These are phyloP conservation scores for Fusarium algeriense DNA, from an alignment of 2,329 filamentous ascomycete genomes.

Conservation along the genomic window DNA sequence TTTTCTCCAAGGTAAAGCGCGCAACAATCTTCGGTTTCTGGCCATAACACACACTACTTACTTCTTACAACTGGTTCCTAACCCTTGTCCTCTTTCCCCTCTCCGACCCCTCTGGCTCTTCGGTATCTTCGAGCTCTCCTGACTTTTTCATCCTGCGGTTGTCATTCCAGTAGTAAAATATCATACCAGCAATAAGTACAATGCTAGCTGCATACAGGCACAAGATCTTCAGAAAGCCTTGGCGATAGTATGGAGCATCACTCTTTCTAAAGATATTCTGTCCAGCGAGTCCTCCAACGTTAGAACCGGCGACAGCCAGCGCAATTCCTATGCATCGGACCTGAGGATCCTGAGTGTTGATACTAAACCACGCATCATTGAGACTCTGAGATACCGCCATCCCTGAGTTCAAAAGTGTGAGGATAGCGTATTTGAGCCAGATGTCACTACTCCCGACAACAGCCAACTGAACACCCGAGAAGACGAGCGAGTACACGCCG, in stretches of 20 bases:
- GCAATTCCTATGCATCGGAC: neutral
- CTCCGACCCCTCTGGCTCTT: neutral
- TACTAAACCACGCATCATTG: constrained; percentile 1
- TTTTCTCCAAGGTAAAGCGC: too few species aligned
- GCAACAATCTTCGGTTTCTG: too few species aligned
- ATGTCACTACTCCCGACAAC: neutral
- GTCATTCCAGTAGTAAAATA: constrained; percentile 15
- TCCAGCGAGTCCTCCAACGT: neutral
- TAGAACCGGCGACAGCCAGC: neutral
- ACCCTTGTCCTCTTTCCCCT: neutral
- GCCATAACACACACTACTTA: neutral
- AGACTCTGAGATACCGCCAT: constrained; percentile 1
- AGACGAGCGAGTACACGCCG: neutral
- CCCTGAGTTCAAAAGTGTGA: neutral
- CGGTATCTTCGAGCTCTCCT: fast-evolving
- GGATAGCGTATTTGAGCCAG: constrained; percentile 8
- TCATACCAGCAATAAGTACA: constrained; percentile 14
- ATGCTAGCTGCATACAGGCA: constrained; percentile 16
- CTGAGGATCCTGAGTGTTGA: constrained; percentile 7
- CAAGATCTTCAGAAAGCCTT: neutral
- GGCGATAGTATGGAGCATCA: neutral
- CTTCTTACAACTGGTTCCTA: neutral
- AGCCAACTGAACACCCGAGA: constrained; percentile 5
- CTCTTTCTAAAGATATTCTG: constrained; percentile 8
- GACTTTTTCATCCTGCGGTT: neutral